Conservation (phyloP, 2,329 filamentous ascomycete genomes). For the Fusarium sp. region DNA sequence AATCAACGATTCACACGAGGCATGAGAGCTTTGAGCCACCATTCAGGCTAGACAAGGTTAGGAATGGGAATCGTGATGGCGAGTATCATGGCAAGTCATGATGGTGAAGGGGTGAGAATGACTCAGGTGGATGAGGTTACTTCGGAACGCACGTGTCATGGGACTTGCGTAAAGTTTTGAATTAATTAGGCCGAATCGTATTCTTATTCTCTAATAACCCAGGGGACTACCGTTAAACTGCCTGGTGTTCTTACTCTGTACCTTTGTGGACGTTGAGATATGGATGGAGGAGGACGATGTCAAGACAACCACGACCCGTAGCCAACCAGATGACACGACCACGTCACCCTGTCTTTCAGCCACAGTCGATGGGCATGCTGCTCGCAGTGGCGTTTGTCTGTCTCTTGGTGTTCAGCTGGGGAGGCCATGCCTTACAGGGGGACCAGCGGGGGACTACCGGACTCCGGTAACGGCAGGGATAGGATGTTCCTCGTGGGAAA, state of each 20-base stretch:
- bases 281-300: background rate
- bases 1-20: conserved; percentile 2
- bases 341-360: conserved; percentile 5
- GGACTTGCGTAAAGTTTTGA: background rate
- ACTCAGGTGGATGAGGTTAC: background rate
- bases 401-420: conserved; percentile 6
- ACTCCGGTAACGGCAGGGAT: background rate
- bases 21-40: background rate
- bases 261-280: background rate
- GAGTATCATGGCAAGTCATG: background rate
- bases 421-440: background rate
- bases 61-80: background rate
- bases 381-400: background rate
- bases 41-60: background rate
- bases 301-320: background rate
- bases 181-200: background rate
- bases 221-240: background rate
- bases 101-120: background rate
- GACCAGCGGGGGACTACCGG: background rate
- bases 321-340: background rate
- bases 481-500: background rate
- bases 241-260: background rate
- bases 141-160: background rate
- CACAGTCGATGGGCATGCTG: conserved; percentile 8
- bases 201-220: background rate